Percentiles rank a stretch among this genome's conserved stretches.
Evolutionary conservation across 1,284 basidiomycete species (phyloP).

Genomic region (Trametes hirsuta): DNA sequence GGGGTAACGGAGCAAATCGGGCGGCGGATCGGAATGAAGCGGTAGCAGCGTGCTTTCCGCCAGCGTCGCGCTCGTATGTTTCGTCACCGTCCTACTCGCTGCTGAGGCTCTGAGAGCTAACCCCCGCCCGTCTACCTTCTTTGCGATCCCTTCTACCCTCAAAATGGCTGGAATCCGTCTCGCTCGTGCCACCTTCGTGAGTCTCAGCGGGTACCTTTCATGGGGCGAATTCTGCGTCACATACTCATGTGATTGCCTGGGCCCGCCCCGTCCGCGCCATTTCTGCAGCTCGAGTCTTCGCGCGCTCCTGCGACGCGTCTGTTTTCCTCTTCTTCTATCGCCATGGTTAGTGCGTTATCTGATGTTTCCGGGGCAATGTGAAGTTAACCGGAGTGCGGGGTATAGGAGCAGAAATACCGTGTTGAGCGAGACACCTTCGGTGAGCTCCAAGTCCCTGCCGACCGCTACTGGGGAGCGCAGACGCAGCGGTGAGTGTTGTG

Average conservation of each 20-base stretch:
- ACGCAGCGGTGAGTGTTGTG: slow-evolving; percentile 78
- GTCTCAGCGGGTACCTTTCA: slow-evolving; percentile 15
- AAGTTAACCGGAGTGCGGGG: background rate
- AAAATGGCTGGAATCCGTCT: slow-evolving; percentile 36
- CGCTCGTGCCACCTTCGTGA: slow-evolving; percentile 35
- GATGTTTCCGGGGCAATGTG: background rate
- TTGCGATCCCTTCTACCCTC: slow-evolving; percentile 13
- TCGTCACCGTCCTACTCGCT: slow-evolving; percentile 18
- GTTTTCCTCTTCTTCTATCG: slow-evolving; percentile 42
- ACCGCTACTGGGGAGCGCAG: slow-evolving; percentile 99
- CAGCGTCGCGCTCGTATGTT: slow-evolving; percentile 13
- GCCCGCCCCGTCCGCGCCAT: slow-evolving; percentile 22
- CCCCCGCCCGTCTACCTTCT: background rate
- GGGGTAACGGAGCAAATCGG: slow-evolving; percentile 21
- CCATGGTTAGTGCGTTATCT: slow-evolving; percentile 46
- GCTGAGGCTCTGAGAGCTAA: slow-evolving; percentile 23
- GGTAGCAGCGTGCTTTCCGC: slow-evolving; percentile 13
- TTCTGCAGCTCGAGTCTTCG: slow-evolving; percentile 31
- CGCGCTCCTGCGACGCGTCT: slow-evolving; percentile 31
- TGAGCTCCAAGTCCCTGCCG: slow-evolving; percentile 90
- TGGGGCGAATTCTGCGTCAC: background rate
- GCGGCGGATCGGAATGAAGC: slow-evolving; percentile 20
- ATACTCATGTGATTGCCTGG: slow-evolving; percentile 40
- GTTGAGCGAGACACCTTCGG: slow-evolving; percentile 89
- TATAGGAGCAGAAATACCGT: slow-evolving; percentile 58